Evolutionary conservation across 805 yeast genomes (phyloP).

Genomic region (Ogataea nonfermentans): DNA sequence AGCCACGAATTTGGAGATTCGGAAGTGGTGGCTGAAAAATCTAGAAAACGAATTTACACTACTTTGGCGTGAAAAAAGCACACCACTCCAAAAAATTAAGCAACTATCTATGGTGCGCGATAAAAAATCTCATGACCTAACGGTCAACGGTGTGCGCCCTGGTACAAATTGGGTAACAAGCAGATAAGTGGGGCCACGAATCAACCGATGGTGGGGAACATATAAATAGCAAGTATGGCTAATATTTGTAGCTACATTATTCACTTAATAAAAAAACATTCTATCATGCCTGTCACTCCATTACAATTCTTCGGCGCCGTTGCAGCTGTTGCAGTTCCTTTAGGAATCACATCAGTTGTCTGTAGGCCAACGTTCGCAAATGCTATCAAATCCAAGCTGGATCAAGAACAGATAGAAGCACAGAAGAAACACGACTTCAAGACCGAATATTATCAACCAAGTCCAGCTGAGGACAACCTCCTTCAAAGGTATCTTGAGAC

Average conservation of each 20-base stretch:
- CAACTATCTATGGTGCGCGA: not conserved
- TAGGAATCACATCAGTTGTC: slow-evolving; percentile 23
- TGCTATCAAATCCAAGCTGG: slow-evolving; percentile 33
- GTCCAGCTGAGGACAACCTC: slow-evolving; percentile 25
- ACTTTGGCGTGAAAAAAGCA: slow-evolving; percentile 10
- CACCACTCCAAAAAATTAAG: not conserved
- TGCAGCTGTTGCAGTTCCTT: slow-evolving; percentile 31
- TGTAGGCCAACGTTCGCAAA: slow-evolving; percentile 38
- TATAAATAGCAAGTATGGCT: not conserved
- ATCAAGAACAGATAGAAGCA: slow-evolving; percentile 33
- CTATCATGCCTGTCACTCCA: slow-evolving; percentile 30
- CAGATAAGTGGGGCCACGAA: slow-evolving; percentile 4
- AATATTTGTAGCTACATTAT: not conserved
- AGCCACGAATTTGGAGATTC: slow-evolving; percentile 72
- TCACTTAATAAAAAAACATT: not conserved
- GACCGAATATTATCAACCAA: slow-evolving; percentile 27
- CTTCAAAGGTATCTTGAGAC: slow-evolving; percentile 26
- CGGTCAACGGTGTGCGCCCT: no score
- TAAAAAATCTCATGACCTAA: slow-evolving; percentile 1
- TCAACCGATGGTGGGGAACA: not conserved
- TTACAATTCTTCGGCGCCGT: slow-evolving; percentile 30
- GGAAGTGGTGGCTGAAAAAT: slow-evolving; percentile 44
- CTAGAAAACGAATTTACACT: slow-evolving; percentile 68
- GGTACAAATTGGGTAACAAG: not conserved
- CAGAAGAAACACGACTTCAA: slow-evolving; percentile 27